Evolutionary conservation across 1,139 yeast species (phyloP), one percentile per base, ranked within the genome.

Genomic region (Pichia sp.): DNA sequence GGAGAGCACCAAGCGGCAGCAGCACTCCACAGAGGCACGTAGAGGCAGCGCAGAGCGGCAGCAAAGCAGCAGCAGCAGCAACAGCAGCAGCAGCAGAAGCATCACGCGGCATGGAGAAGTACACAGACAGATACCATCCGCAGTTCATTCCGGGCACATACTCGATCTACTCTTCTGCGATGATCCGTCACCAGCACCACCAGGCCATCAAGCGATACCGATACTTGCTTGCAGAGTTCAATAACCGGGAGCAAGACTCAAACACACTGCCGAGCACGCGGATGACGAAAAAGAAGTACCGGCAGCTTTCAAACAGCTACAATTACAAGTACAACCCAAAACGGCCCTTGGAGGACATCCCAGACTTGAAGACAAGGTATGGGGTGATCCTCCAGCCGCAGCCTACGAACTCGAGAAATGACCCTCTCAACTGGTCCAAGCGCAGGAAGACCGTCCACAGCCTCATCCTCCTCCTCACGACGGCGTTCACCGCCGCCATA

Each of bases 351-450:
- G 56, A 58, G 8, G 46, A 52, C 10, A 62, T 63, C 19, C 65
- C 66, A 1, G 58, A 55, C 7, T 49, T 65, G 58, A 73, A 74
- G 53, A 76, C 82, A 8, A 65, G 71, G 39, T 67, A 68, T 4
- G 88, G 88, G 0, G 73, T 85, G 37, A 77, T 86, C 31, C 69
- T 85, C 46, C 74, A 79, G 52, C 93, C 93, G 1, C 91, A 86
- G 65, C 93, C 93, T 4, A 83, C 85, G 26, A 85, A 84, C 59
- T 77, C 85, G 44, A 84, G 87, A 16, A 85, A 86, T 63, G 93
- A 85, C 62, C 93, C 93, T 0, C 70, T 85, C 47, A 85, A 85
- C 62, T 65, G 68, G 68, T 55, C 64, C 1, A 18, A 37, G 12
- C 12, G 23, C 12, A 50, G 62, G 22, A 65, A 65, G 36, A 31